Conservation (phyloP, 495 filamentous ascomycete genomes). For the Penicillium verhagenii region DNA sequence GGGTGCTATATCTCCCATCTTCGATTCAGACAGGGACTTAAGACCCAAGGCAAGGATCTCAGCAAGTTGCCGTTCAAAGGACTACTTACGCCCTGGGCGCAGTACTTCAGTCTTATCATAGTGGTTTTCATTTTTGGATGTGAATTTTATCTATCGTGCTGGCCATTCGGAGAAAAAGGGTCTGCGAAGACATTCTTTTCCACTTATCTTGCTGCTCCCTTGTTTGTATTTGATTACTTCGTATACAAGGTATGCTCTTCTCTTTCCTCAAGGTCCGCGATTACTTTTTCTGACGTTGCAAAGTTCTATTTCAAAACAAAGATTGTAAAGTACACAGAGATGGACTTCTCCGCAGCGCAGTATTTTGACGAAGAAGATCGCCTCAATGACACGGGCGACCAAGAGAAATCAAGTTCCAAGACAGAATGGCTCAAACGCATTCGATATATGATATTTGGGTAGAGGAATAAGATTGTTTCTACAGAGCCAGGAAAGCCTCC, state of each 20-base stretch:
- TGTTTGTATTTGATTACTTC: slow-evolving; percentile 30
- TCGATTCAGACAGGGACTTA: slow-evolving; percentile 56
- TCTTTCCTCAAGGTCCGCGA: neutral
- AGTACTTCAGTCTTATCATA: slow-evolving; percentile 56
- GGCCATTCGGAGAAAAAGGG: slow-evolving; percentile 31
- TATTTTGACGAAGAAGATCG: slow-evolving; percentile 30
- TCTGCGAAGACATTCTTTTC: slow-evolving; percentile 30
- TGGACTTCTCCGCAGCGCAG: slow-evolving; percentile 25
- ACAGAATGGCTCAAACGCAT: slow-evolving; percentile 17
- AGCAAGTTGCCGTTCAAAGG: slow-evolving; percentile 56
- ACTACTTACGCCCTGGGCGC: slow-evolving; percentile 57
- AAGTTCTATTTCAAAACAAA: slow-evolving; percentile 24
- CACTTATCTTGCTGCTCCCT: slow-evolving; percentile 28
- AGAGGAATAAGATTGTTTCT: neutral
- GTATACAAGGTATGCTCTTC: slow-evolving; percentile 22
- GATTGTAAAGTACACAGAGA: slow-evolving; percentile 23
- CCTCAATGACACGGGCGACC: slow-evolving; percentile 8
- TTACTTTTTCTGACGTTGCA: neutral
- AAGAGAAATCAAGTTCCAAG: slow-evolving; percentile 3
- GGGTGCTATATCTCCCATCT: slow-evolving; percentile 63
- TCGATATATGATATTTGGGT: slow-evolving; percentile 21
- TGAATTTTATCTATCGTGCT: slow-evolving; percentile 52
- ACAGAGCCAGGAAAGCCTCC: slow-evolving; percentile 3
- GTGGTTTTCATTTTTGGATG: slow-evolving; percentile 61
- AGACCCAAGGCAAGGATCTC: slow-evolving; percentile 51